Conservation (phyloP, 2,329 filamentous ascomycete species). For the Alternaria sp. region DNA sequence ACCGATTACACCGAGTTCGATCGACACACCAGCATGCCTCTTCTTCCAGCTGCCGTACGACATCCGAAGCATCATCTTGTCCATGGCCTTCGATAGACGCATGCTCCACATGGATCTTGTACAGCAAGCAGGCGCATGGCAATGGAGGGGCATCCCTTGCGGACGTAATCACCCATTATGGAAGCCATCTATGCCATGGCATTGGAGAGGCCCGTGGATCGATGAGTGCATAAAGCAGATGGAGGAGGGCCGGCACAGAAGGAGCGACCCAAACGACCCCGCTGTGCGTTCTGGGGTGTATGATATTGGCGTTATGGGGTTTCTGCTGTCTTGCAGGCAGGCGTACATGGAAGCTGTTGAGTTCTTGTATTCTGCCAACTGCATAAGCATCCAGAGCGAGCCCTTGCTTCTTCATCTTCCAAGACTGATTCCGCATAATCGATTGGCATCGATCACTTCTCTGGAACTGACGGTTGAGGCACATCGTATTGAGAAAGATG, state of each 20-base stretch:
- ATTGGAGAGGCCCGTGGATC: neutral
- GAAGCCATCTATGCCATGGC: neutral
- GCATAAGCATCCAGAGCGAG: constrained; percentile 10
- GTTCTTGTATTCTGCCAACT: constrained; percentile 13
- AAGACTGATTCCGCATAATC: constrained; percentile 5
- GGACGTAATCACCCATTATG: neutral
- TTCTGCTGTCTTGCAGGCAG: constrained; percentile 17
- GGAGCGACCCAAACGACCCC: neutral
- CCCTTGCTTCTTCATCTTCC: constrained; percentile 15
- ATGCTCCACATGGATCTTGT: constrained; percentile 10
- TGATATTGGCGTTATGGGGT: constrained; percentile 11
- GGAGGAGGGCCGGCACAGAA: neutral
- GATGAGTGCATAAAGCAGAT: neutral
- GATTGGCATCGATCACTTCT: constrained; percentile 8
- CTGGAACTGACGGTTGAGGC: constrained; percentile 4
- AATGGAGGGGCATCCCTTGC: constrained; percentile 10
- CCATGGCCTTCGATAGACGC: constrained; percentile 5
- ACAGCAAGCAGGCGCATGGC: neutral
- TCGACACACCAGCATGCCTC: constrained; percentile 1
- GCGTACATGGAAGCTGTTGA: constrained; percentile 19
- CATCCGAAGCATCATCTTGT: constrained; percentile 5
- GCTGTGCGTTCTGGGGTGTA: neutral
- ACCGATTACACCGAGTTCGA: constrained; percentile 5
- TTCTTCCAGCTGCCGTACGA: constrained; percentile 14
- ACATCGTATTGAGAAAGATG: neutral